These are phyloP conservation scores for Talaromyces wortmannii DNA, from an alignment of 495 filamentous ascomycete genomes.

Conservation along the genomic window DNA sequence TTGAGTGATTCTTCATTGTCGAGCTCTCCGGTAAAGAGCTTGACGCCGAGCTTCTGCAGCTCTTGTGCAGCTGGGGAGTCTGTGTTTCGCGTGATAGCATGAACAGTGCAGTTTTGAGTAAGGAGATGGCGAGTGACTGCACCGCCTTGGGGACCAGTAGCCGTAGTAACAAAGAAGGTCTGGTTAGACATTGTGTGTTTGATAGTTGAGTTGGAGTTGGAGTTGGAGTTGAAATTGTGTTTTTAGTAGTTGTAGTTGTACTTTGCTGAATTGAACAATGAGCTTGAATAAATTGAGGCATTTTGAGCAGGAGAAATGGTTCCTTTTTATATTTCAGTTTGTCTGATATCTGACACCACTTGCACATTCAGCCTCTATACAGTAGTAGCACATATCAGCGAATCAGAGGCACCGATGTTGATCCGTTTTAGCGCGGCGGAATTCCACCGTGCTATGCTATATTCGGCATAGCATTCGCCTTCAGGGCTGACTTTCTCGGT, in stretches of 20 bases:
- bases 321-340: not conserved
- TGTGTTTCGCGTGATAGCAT: constrained; percentile 31
- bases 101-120: constrained; percentile 23
- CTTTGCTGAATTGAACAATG: not conserved
- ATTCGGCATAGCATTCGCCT: too few relatives aligned
- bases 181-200: constrained; percentile 16
- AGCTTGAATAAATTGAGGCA: not conserved
- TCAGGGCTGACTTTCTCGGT: too few relatives aligned
- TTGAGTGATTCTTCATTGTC: constrained; percentile 28
- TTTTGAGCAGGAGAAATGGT: not conserved
- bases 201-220: constrained; percentile 9
- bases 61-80: constrained; percentile 21
- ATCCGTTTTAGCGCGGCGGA: not conserved
- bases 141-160: constrained; percentile 44
- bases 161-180: constrained; percentile 36
- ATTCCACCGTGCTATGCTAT: not conserved
- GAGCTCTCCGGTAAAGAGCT: constrained; percentile 30
- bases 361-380: not conserved
- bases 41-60: constrained; percentile 30
- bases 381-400: not conserved
- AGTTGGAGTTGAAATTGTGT: not conserved
- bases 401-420: not conserved
- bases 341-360: not conserved
- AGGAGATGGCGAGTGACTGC: constrained; percentile 32
- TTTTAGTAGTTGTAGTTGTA: not conserved